phyloP scores from a whole-genome alignment of 768 basidiomycete genomes.

The Ephemerocybe angulata region DNA sequence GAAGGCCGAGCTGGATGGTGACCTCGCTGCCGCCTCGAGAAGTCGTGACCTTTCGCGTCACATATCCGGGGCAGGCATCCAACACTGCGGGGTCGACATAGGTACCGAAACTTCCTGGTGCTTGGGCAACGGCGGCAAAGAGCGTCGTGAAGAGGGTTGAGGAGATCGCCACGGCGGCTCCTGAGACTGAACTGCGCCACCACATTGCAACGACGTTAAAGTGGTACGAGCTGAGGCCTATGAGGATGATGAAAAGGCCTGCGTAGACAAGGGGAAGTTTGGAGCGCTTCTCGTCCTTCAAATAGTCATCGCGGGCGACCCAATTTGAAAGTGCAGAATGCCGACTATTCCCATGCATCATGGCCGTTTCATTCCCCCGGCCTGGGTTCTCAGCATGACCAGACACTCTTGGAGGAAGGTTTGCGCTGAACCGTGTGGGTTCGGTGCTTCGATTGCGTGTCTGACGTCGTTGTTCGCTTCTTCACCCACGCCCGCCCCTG shows the following conservation, averaged over 20 bases:
- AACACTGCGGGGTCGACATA: conserved; percentile 34
- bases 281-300: neutral
- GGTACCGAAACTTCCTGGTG: conserved; percentile 8
- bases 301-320: neutral
- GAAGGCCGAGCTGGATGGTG: conserved; percentile 52
- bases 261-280: neutral
- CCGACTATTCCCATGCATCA: neutral
- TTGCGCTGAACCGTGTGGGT: neutral
- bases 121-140: neutral
- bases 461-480: neutral
- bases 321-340: no score
- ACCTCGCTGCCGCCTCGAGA: conserved; percentile 35
- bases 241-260: neutral
- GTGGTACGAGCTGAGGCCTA: neutral
- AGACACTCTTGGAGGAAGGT: neutral
- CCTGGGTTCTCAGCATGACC: neutral
- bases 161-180: neutral
- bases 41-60: conserved; percentile 41
- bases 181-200: neutral
- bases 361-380: neutral
- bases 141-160: conserved; percentile 1
- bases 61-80: conserved; percentile 62
- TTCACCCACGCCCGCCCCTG: neutral
- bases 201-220: neutral
- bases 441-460: neutral